A percentile compares a stretch with the other conserved stretches of the same genome.
Conservation (phyloP, 179 eudicot species). For the Silene coronaria region DNA sequence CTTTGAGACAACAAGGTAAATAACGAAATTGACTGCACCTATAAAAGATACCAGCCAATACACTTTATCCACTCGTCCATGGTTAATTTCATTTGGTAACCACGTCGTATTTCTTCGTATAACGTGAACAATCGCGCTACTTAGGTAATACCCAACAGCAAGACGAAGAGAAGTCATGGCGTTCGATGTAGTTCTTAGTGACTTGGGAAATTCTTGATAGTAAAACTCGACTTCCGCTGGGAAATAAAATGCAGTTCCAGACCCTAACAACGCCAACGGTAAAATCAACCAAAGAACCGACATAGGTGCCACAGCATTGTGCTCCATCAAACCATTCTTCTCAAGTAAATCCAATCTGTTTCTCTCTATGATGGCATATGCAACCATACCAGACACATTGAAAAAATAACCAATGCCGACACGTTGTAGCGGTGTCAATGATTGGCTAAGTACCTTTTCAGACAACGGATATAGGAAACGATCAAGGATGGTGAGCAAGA, state of each 20-base stretch:
- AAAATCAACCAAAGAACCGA: slow-evolving; percentile 27
- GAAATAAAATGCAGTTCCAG: slow-evolving; percentile 42
- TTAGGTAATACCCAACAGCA: slow-evolving; percentile 39
- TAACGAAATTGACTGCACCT: slow-evolving; percentile 35
- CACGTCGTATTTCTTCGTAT: slow-evolving; percentile 27
- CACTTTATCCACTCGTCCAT: slow-evolving; percentile 38
- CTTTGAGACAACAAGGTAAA: slow-evolving; percentile 30
- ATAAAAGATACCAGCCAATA: slow-evolving; percentile 33
- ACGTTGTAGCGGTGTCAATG: slow-evolving; percentile 21
- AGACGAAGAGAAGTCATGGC: slow-evolving; percentile 36
- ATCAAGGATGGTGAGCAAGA: slow-evolving; percentile 23
- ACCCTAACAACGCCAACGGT: slow-evolving; percentile 34
- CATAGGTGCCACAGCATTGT: slow-evolving; percentile 22
- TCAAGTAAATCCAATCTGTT: slow-evolving; percentile 13
- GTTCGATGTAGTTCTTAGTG: slow-evolving; percentile 44
- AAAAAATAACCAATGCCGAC: slow-evolving; percentile 27
- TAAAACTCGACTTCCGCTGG: slow-evolving; percentile 38
- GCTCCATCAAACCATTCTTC: background rate
- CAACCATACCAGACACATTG: slow-evolving; percentile 22
- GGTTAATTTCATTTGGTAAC: slow-evolving; percentile 42
- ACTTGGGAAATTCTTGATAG: slow-evolving; percentile 47
- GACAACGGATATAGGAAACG: slow-evolving; percentile 22
- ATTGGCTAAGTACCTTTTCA: slow-evolving; percentile 13
- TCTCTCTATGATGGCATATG: slow-evolving; percentile 24
- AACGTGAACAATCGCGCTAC: slow-evolving; percentile 32